phyloP scores from a whole-genome alignment of 345 rosid genomes.

The Populus euphratica region DNA sequence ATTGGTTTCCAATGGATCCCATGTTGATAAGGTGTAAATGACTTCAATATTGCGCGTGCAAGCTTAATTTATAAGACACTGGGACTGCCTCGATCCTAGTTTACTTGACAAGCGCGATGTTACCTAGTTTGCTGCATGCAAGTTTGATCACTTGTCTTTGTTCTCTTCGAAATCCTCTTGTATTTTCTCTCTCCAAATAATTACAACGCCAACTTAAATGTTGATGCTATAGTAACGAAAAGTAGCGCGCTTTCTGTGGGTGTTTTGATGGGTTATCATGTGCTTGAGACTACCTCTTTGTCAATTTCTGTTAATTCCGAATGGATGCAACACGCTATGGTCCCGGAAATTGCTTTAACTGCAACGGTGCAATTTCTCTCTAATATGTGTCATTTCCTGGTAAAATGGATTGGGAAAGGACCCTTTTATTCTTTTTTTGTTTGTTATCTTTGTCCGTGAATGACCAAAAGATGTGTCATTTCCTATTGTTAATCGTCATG shows the following conservation, averaged over 20 bases:
- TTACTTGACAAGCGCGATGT: neutral
- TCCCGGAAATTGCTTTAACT: neutral
- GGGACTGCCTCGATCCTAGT: neutral
- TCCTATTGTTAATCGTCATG: no score
- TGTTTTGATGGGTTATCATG: neutral
- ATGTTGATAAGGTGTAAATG: constrained; percentile 15
- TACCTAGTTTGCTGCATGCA: neutral
- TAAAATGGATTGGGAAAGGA: no score
- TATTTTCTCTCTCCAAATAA: neutral
- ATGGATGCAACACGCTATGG: neutral
- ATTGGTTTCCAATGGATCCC: constrained; percentile 19
- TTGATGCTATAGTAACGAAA: neutral
- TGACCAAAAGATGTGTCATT: neutral
- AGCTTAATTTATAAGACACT: neutral
- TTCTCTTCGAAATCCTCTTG: neutral
- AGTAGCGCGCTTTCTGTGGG: neutral
- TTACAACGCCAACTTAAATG: no score
- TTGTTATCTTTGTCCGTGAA: no score
- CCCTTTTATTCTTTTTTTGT: no score
- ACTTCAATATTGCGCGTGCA: neutral
- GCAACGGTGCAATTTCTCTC: no score
- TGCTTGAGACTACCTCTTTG: neutral
- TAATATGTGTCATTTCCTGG: no score
- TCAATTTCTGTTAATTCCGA: neutral
- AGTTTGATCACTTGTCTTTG: neutral